A percentile compares a stretch with the other conserved stretches of the same genome.
These are phyloP conservation scores for Phanerodontia chrysosporium DNA, from an alignment of 768 basidiomycete genomes.

Conservation along the genomic window DNA sequence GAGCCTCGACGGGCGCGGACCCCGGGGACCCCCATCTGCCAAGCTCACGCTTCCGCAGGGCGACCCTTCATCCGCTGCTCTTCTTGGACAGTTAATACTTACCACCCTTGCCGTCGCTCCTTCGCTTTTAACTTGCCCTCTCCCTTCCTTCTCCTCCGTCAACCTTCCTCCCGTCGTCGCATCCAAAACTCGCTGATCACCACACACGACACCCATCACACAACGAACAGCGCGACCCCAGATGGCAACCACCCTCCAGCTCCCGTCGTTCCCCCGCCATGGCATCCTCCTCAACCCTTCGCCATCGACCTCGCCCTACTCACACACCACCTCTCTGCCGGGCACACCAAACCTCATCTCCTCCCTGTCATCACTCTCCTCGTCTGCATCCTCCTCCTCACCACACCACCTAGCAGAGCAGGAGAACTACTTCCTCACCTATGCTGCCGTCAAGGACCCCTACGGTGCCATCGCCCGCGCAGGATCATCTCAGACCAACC, in stretches of 20 bases:
- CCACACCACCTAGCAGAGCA: conserved; percentile 18
- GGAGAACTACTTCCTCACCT: conserved; percentile 18
- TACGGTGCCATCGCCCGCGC: background rate
- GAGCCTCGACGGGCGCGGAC: conserved; percentile 15
- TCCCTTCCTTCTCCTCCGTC: background rate
- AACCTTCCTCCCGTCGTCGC: conserved; percentile 7
- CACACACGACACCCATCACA: conserved; percentile 9
- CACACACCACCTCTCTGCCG: conserved; percentile 18
- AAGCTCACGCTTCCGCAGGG: conserved; percentile 3
- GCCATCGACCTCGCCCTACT: conserved; percentile 23
- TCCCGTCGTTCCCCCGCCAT: conserved; percentile 15
- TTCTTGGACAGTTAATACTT: conserved; percentile 8
- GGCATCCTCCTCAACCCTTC: conserved; percentile 30
- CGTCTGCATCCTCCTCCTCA: conserved; percentile 19
- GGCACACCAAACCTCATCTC: conserved; percentile 19
- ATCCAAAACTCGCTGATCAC: background rate
- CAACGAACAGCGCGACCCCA: background rate
- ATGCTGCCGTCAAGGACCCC: conserved; percentile 1
- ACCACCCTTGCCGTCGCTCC: conserved; percentile 6
- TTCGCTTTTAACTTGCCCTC: conserved; percentile 5
- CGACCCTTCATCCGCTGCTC: conserved; percentile 8
- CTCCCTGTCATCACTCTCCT: conserved; percentile 23
- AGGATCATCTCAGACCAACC: background rate
- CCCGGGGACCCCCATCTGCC: conserved; percentile 17
- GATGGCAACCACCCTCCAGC: conserved; percentile 10